Conservation (phyloP, 495 filamentous ascomycete genomes). For the Elasticomyces elasticus region DNA sequence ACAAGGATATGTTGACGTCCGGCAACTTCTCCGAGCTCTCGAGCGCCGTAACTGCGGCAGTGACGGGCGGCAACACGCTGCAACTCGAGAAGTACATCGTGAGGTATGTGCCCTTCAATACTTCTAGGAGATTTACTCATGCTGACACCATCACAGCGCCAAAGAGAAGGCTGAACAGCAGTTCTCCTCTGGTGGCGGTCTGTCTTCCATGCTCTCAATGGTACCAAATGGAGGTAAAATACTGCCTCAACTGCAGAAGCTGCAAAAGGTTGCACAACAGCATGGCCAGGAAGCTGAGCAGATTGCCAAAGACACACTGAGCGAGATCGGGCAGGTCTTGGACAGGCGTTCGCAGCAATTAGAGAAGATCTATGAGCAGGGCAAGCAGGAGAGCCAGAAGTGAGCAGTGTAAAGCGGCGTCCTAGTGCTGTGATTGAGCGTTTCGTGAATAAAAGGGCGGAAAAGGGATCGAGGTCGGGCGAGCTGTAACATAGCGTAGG, state of each 20-base stretch:
- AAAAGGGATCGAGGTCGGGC: not conserved
- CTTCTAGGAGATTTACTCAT: no score
- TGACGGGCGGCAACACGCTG: slow-evolving; percentile 44
- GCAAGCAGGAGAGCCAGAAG: slow-evolving; percentile 1
- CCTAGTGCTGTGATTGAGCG: no score
- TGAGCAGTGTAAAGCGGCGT: not conserved
- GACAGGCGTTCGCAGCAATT: slow-evolving; percentile 38
- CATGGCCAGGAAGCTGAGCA: slow-evolving; percentile 51
- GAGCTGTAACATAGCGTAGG: not conserved
- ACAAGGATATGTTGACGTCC: slow-evolving; percentile 48
- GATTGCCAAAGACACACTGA: slow-evolving; percentile 48
- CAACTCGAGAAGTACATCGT: slow-evolving; percentile 50
- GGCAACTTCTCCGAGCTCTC: slow-evolving; percentile 47
- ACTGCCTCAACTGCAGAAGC: slow-evolving; percentile 43
- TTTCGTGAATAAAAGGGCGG: not conserved
- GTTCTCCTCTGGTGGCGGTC: not conserved
- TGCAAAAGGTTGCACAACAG: slow-evolving; percentile 46
- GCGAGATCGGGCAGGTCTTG: slow-evolving; percentile 40
- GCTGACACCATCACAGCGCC: slow-evolving; percentile 7
- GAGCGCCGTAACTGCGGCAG: slow-evolving; percentile 43
- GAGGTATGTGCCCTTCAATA: slow-evolving; percentile 13
- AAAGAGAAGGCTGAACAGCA: slow-evolving; percentile 12
- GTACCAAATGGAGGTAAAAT: slow-evolving; percentile 47
- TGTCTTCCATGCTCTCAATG: slow-evolving; percentile 36
- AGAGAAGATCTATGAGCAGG: slow-evolving; percentile 31